Evolutionary conservation across 768 basidiomycete genomes (phyloP), one percentile per base, ranked within the genome.

Genomic region (Mycena pura): DNA sequence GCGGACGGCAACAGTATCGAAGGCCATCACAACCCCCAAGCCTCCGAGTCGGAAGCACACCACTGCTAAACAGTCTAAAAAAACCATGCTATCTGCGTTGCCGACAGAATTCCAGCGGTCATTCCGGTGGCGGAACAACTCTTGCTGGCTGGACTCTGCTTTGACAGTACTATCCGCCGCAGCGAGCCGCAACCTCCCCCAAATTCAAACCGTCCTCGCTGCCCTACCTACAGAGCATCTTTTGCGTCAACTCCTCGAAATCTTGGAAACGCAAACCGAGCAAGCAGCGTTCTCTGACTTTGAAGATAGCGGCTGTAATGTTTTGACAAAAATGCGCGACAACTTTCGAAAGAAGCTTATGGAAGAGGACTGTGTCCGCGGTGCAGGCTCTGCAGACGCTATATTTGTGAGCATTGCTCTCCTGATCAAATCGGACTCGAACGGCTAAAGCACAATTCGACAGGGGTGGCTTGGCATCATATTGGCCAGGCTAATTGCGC

Each of bases 71-170:
- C n/a, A n/a, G n/a, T n/a, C n/a, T n/a, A n/a, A n/a, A n/a, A n/a
- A n/a, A n/a, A n/a, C 46, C 17, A 15, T 28, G 4, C 36, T 10
- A 6, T 40, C 40, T 22, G 6, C 24, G n/a, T 6, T 19, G 41
- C n/a, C 45, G 17, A 19, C 34, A 34, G 46, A 50, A 28, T 61
- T 40, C 39, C 54, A 62, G 39, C 54, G 47, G 25, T 63, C 48
- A 2, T 63, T 40, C 31, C 50, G 27, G 17, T 63, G 61, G 61
- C 5, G 7, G 14, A 28, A 34, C 27, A 63, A 63, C 34, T 63
- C 61, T 24, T 63, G 55, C 32, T 57, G 55, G 55, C 38, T 63
- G 40, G 61, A 63, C 43, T 51, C 61, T 1, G 45, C 49, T 0
- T 38, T 63, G n/a, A 63, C 61, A 1, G 43, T 51, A 1, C 22